Evolutionary conservation across 1,284 basidiomycete genomes (phyloP).

Genomic region (Inonotus hispidus): DNA sequence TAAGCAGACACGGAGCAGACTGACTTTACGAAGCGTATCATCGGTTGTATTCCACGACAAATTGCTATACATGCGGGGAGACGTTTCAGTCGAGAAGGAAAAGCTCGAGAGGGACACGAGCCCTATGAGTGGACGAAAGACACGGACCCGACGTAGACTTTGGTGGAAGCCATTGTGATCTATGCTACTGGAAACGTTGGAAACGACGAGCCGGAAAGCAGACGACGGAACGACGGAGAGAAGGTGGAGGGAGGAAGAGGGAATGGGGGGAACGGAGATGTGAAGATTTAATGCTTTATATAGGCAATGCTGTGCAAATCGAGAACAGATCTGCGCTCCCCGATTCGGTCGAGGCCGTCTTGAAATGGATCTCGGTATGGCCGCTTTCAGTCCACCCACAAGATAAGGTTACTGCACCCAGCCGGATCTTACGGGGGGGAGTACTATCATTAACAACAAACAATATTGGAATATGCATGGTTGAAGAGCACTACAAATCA

Average conservation of each 20-base stretch:
- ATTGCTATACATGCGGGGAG: slow-evolving; percentile 57
- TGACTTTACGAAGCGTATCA: slow-evolving; percentile 80
- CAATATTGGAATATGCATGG: neutral
- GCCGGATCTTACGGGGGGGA: neutral
- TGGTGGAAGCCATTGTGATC: slow-evolving; percentile 51
- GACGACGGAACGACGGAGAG: slow-evolving; percentile 24
- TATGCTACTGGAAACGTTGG: slow-evolving; percentile 35
- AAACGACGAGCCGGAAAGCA: slow-evolving; percentile 29
- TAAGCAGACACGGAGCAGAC: slow-evolving; percentile 42
- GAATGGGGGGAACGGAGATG: slow-evolving; percentile 31
- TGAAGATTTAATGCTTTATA: slow-evolving; percentile 37
- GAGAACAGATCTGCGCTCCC: slow-evolving; percentile 3
- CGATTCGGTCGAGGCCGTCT: slow-evolving; percentile 1
- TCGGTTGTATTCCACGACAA: slow-evolving; percentile 94
- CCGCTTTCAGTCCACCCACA: neutral
- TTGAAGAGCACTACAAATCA: too few relatives aligned
- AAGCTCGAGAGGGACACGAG: slow-evolving; percentile 34
- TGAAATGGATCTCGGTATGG: neutral
- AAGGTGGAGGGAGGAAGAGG: slow-evolving; percentile 30
- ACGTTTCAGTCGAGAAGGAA: slow-evolving; percentile 45
- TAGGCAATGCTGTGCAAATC: slow-evolving; percentile 25
- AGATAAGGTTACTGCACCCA: neutral
- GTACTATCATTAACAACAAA: too few relatives aligned
- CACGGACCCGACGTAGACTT: slow-evolving; percentile 84
- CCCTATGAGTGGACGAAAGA: slow-evolving; percentile 14